Evolutionary conservation across 805 yeast species (phyloP).

Genomic region (Metschnikowia vanudenii): DNA sequence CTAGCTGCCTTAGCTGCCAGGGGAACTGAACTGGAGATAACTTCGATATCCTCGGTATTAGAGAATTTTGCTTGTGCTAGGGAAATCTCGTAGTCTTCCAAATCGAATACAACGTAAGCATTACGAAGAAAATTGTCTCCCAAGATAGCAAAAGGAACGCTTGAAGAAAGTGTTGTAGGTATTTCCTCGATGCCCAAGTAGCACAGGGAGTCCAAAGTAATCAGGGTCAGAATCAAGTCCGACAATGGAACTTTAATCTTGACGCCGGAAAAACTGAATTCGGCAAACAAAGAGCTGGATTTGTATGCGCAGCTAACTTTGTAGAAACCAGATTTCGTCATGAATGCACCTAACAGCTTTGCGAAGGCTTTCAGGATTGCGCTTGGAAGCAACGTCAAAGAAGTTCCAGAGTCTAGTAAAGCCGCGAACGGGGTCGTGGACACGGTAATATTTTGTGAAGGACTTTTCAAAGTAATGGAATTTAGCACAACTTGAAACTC

Average conservation of each 20-base stretch:
- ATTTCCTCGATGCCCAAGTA: slow-evolving; percentile 28
- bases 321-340: slow-evolving; percentile 2
- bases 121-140: slow-evolving; percentile 67
- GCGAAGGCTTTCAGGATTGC: slow-evolving; percentile 22
- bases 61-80: slow-evolving; percentile 43
- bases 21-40: slow-evolving; percentile 47
- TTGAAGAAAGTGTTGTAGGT: slow-evolving; percentile 36
- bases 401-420: slow-evolving; percentile 53
- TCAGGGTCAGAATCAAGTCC: slow-evolving; percentile 24
- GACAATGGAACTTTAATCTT: slow-evolving; percentile 48
- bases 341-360: slow-evolving; percentile 1
- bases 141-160: slow-evolving; percentile 47
- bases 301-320: slow-evolving; percentile 12
- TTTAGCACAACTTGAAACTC: slow-evolving; percentile 38
- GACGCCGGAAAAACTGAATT: slow-evolving; percentile 57
- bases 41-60: slow-evolving; percentile 42
- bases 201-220: slow-evolving; percentile 18
- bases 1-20: slow-evolving; percentile 47
- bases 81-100: slow-evolving; percentile 55
- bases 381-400: slow-evolving; percentile 48
- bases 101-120: slow-evolving; percentile 63
- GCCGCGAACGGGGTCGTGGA: slow-evolving; percentile 10
- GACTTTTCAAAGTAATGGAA: slow-evolving; percentile 26
- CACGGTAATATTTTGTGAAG: slow-evolving; percentile 9
- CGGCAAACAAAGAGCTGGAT: slow-evolving; percentile 3